Conservation (phyloP, 352 stramenopile genomes). For the Pythium vanterpoolii region DNA sequence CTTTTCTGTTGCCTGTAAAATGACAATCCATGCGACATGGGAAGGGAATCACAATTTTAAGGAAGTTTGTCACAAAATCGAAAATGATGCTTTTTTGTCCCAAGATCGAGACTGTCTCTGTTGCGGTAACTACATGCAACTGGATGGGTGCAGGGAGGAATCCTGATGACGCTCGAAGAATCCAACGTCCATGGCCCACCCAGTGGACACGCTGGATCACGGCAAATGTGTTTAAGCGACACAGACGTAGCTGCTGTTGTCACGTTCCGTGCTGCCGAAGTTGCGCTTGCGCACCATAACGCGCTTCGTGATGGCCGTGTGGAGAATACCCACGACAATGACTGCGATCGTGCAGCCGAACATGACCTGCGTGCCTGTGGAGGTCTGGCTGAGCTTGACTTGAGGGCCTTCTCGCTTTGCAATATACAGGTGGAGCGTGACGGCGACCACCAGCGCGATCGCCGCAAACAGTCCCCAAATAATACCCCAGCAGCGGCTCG, state of each 20-base stretch:
- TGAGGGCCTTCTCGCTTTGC: conserved; percentile 41
- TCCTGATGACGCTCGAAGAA: not conserved
- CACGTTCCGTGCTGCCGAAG: conserved; percentile 2
- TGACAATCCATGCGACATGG: no score
- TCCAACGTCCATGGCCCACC: no score
- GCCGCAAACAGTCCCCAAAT: conserved; percentile 85
- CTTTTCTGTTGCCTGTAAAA: no score
- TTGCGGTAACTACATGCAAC: not conserved
- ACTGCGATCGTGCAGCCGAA: conserved; percentile 42
- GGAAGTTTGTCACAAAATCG: not conserved
- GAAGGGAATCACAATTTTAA: no score
- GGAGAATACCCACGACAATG: conserved; percentile 55
- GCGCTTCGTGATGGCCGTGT: conserved; percentile 64
- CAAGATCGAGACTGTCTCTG: not conserved
- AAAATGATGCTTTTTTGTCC: not conserved
- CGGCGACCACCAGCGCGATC: conserved; percentile 59
- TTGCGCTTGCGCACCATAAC: conserved; percentile 37
- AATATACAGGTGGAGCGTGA: conserved; percentile 87
- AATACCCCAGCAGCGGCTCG: conserved; percentile 86
- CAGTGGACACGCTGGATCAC: no score
- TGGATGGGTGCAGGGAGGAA: not conserved
- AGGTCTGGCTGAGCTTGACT: conserved; percentile 38
- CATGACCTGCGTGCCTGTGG: conserved; percentile 51
- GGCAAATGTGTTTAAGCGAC: conserved; percentile 10
- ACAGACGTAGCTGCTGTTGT: conserved; percentile 10